Evolutionary conservation across 164 flowering plant species (phyloP), one percentile per base, ranked within the genome.

Genomic region (Taxillus chinensis): DNA sequence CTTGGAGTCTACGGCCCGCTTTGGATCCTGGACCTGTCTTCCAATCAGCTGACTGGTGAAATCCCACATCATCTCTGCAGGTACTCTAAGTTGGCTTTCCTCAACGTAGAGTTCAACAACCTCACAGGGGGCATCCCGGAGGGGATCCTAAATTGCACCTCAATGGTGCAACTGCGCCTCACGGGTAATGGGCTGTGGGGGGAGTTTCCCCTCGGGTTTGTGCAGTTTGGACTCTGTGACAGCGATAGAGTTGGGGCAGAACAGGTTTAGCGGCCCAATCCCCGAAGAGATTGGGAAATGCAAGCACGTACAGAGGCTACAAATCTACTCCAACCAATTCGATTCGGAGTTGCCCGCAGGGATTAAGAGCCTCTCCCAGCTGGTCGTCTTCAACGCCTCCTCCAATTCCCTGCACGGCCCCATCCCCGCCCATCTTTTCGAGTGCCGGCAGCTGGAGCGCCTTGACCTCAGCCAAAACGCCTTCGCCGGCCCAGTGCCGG

Each of bases 41-140:
- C 9, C 45, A 58, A 58, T 16, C 5, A 58, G 2, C 15, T 58
- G 3, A 58, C 43, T 1, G 61, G 61, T 4, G 14, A 15, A n/a
- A 58, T 58, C 17, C 61, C 61, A 2, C 61, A 40, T 27, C 46
- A 40, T 40, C 16, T 58, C 5, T 40, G 61, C 61, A 40, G 46
- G 39, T 13, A 42, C 37, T 40, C 45, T 5, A 40, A 14, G 5
- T 9, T 58, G 45, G 5, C 4, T 2, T 7, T 13, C 5, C 61
- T 58, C 9, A 40, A 16, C 10, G 15, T 58, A 27, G 61, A 9
- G 17, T 40, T 11, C 27, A 58, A 58, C 15, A 58, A 42, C 14
- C 45, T 58, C 45, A 58, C 61, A 14, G 61, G 61, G 16, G 7
- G 10, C 8, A 40, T 58, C 45, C 61, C 61, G 11, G 12, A 3